phyloP scores from a whole-genome alignment of 192 early-diverging fungal species.

The Glomus cerebriforme region DNA sequence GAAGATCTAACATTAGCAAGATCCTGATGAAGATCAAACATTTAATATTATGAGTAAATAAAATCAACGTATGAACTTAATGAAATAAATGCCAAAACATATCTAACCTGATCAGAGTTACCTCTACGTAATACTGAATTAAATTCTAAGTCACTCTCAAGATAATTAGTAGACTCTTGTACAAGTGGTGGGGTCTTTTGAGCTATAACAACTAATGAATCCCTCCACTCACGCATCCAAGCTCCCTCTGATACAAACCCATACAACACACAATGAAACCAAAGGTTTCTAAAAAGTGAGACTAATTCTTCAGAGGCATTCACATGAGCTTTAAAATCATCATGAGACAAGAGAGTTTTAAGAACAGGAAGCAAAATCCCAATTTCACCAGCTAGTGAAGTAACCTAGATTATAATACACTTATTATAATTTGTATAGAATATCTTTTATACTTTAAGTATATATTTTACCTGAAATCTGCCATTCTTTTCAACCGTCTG shows the following conservation, averaged over 20 bases:
- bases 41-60: not conserved
- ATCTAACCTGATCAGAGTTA: slow-evolving; percentile 47
- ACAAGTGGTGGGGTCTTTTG: slow-evolving; percentile 83
- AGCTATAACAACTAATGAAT: slow-evolving; percentile 71
- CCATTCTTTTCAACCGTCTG: slow-evolving; percentile 42
- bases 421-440: not conserved
- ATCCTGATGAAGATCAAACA: slow-evolving; percentile 32
- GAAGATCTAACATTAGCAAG: slow-evolving; percentile 59
- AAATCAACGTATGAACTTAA: not conserved
- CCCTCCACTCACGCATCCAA: slow-evolving; percentile 78
- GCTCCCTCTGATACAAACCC: slow-evolving; percentile 72
- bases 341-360: slow-evolving; percentile 57
- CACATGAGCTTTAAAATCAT: slow-evolving; percentile 59
- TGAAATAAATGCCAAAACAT: not conserved
- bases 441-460: not conserved
- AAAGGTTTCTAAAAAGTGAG: slow-evolving; percentile 82
- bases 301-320: slow-evolving; percentile 63
- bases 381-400: slow-evolving; percentile 49
- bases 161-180: slow-evolving; percentile 68
- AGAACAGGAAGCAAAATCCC: slow-evolving; percentile 65
- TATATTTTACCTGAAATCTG: slow-evolving; percentile 39
- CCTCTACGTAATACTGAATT: slow-evolving; percentile 78
- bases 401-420: slow-evolving; percentile 31
- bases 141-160: slow-evolving; percentile 86
- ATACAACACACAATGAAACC: slow-evolving; percentile 84